Percentiles rank a stretch among this genome's conserved stretches.
These are phyloP conservation scores for Parafenestella ontariensis DNA, from an alignment of 2,329 filamentous ascomycete species.

Conservation along the genomic window DNA sequence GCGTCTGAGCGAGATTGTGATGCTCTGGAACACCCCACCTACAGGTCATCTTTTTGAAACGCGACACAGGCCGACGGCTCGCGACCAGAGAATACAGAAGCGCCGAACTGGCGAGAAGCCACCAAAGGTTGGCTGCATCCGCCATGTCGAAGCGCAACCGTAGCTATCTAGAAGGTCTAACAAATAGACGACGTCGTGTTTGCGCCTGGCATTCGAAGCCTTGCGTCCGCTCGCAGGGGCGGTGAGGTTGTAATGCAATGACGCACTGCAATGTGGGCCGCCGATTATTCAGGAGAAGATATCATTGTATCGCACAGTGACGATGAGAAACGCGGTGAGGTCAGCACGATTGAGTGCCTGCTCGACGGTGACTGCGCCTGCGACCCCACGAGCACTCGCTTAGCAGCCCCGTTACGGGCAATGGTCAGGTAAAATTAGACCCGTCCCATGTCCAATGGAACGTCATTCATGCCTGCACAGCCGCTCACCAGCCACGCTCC, in stretches of 20 bases:
- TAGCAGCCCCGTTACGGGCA: slow-evolving; percentile 23
- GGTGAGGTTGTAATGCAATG: slow-evolving; percentile 25
- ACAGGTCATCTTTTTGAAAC: slow-evolving; percentile 9
- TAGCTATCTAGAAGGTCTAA: slow-evolving; percentile 8
- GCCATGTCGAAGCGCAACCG: slow-evolving; percentile 5
- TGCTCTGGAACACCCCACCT: slow-evolving; percentile 10
- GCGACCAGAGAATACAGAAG: slow-evolving; percentile 6
- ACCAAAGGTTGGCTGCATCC: slow-evolving; percentile 4
- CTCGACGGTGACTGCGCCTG: slow-evolving; percentile 23
- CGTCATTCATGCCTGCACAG: slow-evolving; percentile 21
- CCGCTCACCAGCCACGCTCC: slow-evolving; percentile 36
- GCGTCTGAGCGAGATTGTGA: slow-evolving; percentile 11
- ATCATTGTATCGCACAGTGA: slow-evolving; percentile 14
- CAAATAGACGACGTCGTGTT: background rate
- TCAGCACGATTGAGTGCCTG: slow-evolving; percentile 30
- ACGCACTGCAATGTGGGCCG: slow-evolving; percentile 17
- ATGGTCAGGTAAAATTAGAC: slow-evolving; percentile 33
- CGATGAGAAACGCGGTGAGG: slow-evolving; percentile 34
- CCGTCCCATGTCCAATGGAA: slow-evolving; percentile 20
- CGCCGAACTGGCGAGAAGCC: background rate
- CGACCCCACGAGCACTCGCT: slow-evolving; percentile 24
- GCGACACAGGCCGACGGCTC: slow-evolving; percentile 7
- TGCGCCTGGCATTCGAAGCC: background rate
- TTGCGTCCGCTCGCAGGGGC: slow-evolving; percentile 14
- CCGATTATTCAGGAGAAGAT: slow-evolving; percentile 3